These are phyloP conservation scores for Mollisia scopiformis DNA, from an alignment of 2,329 filamentous ascomycete species.

Conservation along the genomic window DNA sequence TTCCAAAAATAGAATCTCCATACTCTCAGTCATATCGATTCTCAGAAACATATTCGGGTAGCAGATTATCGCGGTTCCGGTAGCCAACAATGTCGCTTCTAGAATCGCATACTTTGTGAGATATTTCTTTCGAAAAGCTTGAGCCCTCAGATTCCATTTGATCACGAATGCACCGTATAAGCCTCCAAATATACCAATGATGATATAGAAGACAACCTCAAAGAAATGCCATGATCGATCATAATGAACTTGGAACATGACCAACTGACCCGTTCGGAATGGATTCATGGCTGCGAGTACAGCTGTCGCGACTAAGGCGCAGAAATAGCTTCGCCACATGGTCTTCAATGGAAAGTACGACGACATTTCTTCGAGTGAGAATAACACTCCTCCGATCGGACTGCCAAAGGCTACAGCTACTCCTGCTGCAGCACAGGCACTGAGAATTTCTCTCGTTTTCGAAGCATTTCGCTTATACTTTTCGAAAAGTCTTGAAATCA, in stretches of 20 bases:
- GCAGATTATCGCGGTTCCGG: slow-evolving; percentile 86
- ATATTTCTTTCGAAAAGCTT: slow-evolving; percentile 94
- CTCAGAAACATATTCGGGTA: slow-evolving; percentile 94
- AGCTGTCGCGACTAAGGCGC: slow-evolving; percentile 90
- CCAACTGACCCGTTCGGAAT: slow-evolving; percentile 92
- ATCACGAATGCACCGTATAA: slow-evolving; percentile 97
- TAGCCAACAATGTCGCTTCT: slow-evolving; percentile 83
- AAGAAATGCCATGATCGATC: slow-evolving; percentile 98
- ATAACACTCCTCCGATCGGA: slow-evolving; percentile 94
- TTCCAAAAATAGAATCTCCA: slow-evolving; percentile 96
- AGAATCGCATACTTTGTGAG: slow-evolving; percentile 81
- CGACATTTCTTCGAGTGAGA: slow-evolving; percentile 97
- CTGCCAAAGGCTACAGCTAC: slow-evolving; percentile 97
- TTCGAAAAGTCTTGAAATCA: slow-evolving; percentile 88
- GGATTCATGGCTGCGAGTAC: slow-evolving; percentile 96
- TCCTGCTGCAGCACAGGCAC: slow-evolving; percentile 90
- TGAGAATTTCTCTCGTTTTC: slow-evolving; percentile 93
- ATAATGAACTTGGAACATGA: slow-evolving; percentile 99
- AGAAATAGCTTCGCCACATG: slow-evolving; percentile 98
- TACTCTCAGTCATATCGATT: slow-evolving; percentile 99
- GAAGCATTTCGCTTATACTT: slow-evolving; percentile 92
- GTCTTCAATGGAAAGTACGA: slow-evolving; percentile 96
- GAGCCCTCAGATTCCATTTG: slow-evolving; percentile 91
- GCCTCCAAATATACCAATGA: slow-evolving; percentile 91
- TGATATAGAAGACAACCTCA: slow-evolving; percentile 87